Evolutionary conservation across 345 rosid genomes (phyloP).

Genomic region (Carallia pectinifolia): DNA sequence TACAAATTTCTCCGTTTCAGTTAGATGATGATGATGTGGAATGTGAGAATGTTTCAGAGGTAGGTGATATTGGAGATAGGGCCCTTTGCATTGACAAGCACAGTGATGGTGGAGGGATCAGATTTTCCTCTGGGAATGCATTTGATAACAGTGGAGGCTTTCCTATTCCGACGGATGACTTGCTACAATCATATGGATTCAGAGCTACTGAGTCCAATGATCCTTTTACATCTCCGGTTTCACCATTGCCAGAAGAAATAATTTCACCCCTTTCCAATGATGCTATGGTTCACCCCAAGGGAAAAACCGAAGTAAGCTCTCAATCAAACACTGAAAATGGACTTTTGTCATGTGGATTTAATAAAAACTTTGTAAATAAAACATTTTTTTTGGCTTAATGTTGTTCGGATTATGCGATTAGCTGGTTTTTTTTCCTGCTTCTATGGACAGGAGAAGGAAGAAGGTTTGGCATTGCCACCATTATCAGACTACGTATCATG

Average conservation of each 20-base stretch:
- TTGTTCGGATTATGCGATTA: neutral
- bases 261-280: conserved; percentile 47
- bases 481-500: conserved; percentile 52
- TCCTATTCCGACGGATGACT: conserved; percentile 27
- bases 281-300: conserved; percentile 35
- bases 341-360: neutral
- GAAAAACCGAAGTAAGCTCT: conserved; percentile 31
- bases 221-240: conserved; percentile 26
- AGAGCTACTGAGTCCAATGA: conserved; percentile 23
- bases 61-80: conserved; percentile 87
- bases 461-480: conserved; percentile 30
- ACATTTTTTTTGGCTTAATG: neutral
- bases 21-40: conserved; percentile 52
- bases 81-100: conserved; percentile 51
- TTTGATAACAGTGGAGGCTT: conserved; percentile 38
- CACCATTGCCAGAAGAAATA: conserved; percentile 42
- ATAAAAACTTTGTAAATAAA: too few species aligned
- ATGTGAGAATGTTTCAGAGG: conserved; percentile 75
- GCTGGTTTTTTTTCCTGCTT: neutral
- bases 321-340: neutral
- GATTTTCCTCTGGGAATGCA: conserved; percentile 39
- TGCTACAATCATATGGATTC: conserved; percentile 22
- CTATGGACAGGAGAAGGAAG: conserved; percentile 35
- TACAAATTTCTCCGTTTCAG: conserved; percentile 29
- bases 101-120: conserved; percentile 41